These are phyloP conservation scores for Parasitella parasitica DNA, from an alignment of 371 early-diverging fungal genomes.

Conservation along the genomic window DNA sequence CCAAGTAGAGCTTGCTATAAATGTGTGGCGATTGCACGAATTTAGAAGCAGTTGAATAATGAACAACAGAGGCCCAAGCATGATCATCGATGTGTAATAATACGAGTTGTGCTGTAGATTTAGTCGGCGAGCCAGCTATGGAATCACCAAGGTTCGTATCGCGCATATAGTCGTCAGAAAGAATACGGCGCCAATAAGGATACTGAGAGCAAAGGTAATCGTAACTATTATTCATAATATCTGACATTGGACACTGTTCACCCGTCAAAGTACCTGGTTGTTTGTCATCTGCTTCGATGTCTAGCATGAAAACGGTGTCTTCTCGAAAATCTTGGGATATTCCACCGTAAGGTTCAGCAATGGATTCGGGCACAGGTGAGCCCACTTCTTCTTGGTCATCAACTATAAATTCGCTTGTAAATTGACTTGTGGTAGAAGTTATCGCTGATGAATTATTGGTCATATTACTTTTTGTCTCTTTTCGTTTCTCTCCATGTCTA, in stretches of 20 bases:
- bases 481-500: not conserved
- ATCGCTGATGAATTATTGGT: slow-evolving; percentile 4
- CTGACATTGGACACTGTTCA: slow-evolving; percentile 25
- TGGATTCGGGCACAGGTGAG: slow-evolving; percentile 17
- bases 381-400: slow-evolving; percentile 14
- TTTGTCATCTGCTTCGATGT: slow-evolving; percentile 15
- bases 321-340: slow-evolving; percentile 25
- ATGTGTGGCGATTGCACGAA: slow-evolving; percentile 12
- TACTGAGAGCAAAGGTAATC: slow-evolving; percentile 20
- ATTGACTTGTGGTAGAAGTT: slow-evolving; percentile 1
- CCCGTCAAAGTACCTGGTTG: slow-evolving; percentile 31
- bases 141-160: slow-evolving; percentile 16
- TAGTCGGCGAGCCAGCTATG: not conserved
- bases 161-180: slow-evolving; percentile 35
- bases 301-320: slow-evolving; percentile 27
- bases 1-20: slow-evolving; percentile 16
- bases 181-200: slow-evolving; percentile 35
- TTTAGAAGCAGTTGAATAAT: slow-evolving; percentile 27
- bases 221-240: slow-evolving; percentile 24
- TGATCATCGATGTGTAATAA: slow-evolving; percentile 33
- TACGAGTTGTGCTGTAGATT: slow-evolving; percentile 18
- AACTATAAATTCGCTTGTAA: slow-evolving; percentile 14
- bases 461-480: not conserved
- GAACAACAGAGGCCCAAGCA: slow-evolving; percentile 37
- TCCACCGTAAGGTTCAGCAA: slow-evolving; percentile 12